These are phyloP conservation scores for Circinella minor DNA, from an alignment of 371 early-diverging fungal species.

Conservation along the genomic window DNA sequence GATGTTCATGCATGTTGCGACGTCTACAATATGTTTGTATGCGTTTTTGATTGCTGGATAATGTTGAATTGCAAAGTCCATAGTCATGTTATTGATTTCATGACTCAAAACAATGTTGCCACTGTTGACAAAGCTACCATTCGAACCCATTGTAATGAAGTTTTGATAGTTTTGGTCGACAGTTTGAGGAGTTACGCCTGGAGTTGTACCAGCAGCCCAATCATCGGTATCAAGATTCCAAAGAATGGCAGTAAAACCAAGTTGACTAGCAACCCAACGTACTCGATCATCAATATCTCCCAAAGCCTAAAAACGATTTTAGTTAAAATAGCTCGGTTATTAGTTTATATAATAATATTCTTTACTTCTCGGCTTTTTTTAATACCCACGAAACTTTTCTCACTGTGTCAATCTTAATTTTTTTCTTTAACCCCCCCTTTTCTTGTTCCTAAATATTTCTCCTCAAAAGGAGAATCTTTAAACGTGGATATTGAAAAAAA, in stretches of 20 bases:
- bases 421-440: background rate
- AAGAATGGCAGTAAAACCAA: constrained; percentile 51
- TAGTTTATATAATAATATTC: background rate
- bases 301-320: constrained; percentile 28
- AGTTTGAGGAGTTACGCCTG: constrained; percentile 42
- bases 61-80: constrained; percentile 49
- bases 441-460: background rate
- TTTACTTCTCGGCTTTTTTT: background rate
- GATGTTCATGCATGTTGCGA: constrained; percentile 62
- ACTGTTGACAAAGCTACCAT: constrained; percentile 41
- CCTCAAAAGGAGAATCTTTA: constrained; percentile 1
- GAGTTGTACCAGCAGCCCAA: constrained; percentile 41
- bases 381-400: background rate
- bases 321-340: background rate
- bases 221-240: constrained; percentile 58
- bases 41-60: constrained; percentile 53
- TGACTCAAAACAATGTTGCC: constrained; percentile 57
- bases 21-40: constrained; percentile 51
- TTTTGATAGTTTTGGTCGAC: constrained; percentile 42
- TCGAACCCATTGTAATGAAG: constrained; percentile 49
- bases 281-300: constrained; percentile 63
- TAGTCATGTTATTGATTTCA: constrained; percentile 61
- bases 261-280: constrained; percentile 56
- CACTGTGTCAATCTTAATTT: no score
- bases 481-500: background rate